phyloP scores from a whole-genome alignment of 2,329 filamentous ascomycete genomes.

The Falciphora oryzae region DNA sequence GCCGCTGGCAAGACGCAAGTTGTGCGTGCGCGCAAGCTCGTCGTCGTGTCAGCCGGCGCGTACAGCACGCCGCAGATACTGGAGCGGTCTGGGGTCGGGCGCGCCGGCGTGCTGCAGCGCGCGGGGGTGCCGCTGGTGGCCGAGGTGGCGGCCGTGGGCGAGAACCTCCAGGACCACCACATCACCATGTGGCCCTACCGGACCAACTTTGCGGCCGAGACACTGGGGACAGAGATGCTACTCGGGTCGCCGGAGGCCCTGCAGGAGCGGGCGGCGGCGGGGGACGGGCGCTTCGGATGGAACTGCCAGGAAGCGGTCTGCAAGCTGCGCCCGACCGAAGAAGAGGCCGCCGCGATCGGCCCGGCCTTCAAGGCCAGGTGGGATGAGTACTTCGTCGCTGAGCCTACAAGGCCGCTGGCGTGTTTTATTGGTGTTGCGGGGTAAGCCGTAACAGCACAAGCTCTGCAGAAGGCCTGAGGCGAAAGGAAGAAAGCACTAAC shows the following conservation, averaged over 20 bases:
- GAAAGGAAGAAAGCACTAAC: slow-evolving; percentile 14
- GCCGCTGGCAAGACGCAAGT: background rate
- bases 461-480: slow-evolving; percentile 21
- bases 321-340: slow-evolving; percentile 48
- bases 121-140: slow-evolving; percentile 42
- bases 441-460: slow-evolving; percentile 11
- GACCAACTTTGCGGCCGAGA: slow-evolving; percentile 37
- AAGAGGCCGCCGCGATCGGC: slow-evolving; percentile 44
- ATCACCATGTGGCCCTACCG: slow-evolving; percentile 46
- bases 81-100: slow-evolving; percentile 58
- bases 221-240: slow-evolving; percentile 25
- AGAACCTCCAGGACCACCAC: slow-evolving; percentile 50
- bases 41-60: slow-evolving; percentile 49
- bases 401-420: slow-evolving; percentile 15
- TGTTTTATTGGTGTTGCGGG: slow-evolving; percentile 16
- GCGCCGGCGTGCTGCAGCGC: slow-evolving; percentile 34
- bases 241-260: slow-evolving; percentile 17
- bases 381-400: slow-evolving; percentile 41
- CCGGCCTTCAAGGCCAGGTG: slow-evolving; percentile 43
- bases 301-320: slow-evolving; percentile 47
- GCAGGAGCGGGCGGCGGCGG: slow-evolving; percentile 18
- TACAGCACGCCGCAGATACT: slow-evolving; percentile 50
- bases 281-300: slow-evolving; percentile 40
- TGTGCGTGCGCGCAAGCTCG: slow-evolving; percentile 36
- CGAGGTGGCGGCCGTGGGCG: slow-evolving; percentile 46